Base-by-base conservation (phyloP, 2,329 filamentous ascomycete genomes). In the Endothia cerciana region DNA sequence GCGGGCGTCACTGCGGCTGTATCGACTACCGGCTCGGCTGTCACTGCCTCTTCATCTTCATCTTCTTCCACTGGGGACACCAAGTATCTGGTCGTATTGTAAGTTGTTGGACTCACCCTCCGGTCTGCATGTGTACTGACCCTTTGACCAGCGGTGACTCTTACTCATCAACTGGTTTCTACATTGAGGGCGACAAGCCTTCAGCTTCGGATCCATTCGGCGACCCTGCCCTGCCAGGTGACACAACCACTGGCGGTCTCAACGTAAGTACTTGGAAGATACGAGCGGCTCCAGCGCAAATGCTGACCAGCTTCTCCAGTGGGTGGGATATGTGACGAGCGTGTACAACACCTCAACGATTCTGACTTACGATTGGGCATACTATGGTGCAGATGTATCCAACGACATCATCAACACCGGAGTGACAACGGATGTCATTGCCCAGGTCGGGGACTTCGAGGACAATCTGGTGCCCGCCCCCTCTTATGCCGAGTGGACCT, bases 101-200 rank as follows among this genome's bases (percentile, higher is more conserved):
- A 17, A 61, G 66, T 65, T 4, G 30, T 7, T 49, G 8, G 4
- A 3, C 17, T 15, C 30, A 19, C 0, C 22, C 11, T 4, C 41
- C 25, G n/a, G 0, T 5, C 4, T n/a, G 13, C 25, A 15, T 13
- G 19, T 53, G 4, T 33, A 30, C 53, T 67, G 13, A 67, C 15
- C 3, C 1, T 2, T 13, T 10, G 25, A 30, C 1, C 22, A 68
- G 66, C 25, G 66, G 66, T 30, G 66, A 68, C 22, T 68, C 66
- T 15, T 68, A 68, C 63, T 68, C 66, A 7, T 68, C 66, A 19
- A 68, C 63, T 45, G 66, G 66, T 59, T 68, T 68, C 25, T 68
- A 65, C 36, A 68, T 68, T 22, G 66, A 68, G 30, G 66, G 66
- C 7, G 66, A 64, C 33, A 63, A 65, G 47, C 66, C 66, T 4